phyloP scores from a whole-genome alignment of 225 moss, liverwort and hornwort genomes.

The Lunularia cruciata region DNA sequence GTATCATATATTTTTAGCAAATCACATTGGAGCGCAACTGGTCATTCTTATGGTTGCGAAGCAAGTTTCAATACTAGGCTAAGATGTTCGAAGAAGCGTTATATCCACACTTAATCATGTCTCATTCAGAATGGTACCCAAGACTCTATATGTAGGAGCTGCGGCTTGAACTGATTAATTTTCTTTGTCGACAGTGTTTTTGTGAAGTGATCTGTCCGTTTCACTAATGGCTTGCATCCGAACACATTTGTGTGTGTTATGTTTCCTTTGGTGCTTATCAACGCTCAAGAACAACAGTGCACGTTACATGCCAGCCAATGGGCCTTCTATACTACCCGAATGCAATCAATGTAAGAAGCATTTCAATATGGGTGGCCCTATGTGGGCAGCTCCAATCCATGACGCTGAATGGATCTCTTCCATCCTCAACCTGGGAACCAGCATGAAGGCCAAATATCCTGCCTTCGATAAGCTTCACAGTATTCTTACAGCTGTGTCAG shows the following conservation, averaged over 20 bases:
- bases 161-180: too few species aligned
- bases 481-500: conserved; percentile 90
- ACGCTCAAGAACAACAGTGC: conserved; percentile 57
- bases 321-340: conserved; percentile 81
- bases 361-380: conserved; percentile 97
- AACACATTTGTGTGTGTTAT: neutral
- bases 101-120: too few species aligned
- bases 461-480: conserved; percentile 95
- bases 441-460: conserved; percentile 75
- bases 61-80: too few species aligned
- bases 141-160: too few species aligned
- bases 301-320: conserved; percentile 91
- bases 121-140: too few species aligned
- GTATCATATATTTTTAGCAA: too few species aligned
- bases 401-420: conserved; percentile 68
- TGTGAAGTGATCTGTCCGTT: too few species aligned
- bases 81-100: too few species aligned
- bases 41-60: too few species aligned
- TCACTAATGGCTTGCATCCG: conserved; percentile 9
- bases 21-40: too few species aligned
- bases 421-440: conserved; percentile 56
- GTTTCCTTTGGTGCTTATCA: conserved; percentile 5
- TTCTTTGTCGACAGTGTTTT: neutral
- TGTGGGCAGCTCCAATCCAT: conserved; percentile 96
- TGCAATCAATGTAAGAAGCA: conserved; percentile 95